Percentiles rank a stretch among this genome's conserved stretches.
Evolutionary conservation across 1,284 basidiomycete genomes (phyloP).

Genomic region (Sanghuangporus baumii): DNA sequence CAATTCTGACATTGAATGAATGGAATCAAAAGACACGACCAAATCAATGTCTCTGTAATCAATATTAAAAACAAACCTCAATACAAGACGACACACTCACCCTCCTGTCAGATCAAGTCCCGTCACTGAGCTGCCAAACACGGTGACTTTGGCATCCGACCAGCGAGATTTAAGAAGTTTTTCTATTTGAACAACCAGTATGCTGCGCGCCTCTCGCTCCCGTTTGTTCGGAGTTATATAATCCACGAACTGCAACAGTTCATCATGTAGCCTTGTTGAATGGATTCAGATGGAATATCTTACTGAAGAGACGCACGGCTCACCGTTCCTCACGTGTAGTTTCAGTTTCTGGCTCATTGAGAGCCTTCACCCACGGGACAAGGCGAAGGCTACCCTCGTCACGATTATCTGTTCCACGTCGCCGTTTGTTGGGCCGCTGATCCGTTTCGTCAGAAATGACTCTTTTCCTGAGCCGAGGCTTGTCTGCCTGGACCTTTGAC

Average conservation of each 20-base stretch:
- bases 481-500: background rate
- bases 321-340: conserved; percentile 4
- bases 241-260: conserved; percentile 53
- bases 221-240: conserved; percentile 53
- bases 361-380: background rate
- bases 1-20: background rate
- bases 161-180: conserved; percentile 40
- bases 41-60: conserved; percentile 32
- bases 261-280: conserved; percentile 52
- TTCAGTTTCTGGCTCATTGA: background rate
- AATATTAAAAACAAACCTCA: background rate
- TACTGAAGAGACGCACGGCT: background rate
- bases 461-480: background rate
- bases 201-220: conserved; percentile 46
- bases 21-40: conserved; percentile 19
- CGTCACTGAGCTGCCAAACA: conserved; percentile 64
- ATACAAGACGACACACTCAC: conserved; percentile 30
- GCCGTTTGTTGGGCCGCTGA: conserved; percentile 32
- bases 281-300: background rate
- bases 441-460: background rate
- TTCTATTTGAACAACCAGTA: conserved; percentile 49
- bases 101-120: conserved; percentile 61
- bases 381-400: background rate
- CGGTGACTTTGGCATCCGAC: conserved; percentile 45
- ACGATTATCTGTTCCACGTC: background rate